These are phyloP conservation scores for Zasmidium citrigriseum DNA, from an alignment of 2,329 filamentous ascomycete species.

Conservation along the genomic window DNA sequence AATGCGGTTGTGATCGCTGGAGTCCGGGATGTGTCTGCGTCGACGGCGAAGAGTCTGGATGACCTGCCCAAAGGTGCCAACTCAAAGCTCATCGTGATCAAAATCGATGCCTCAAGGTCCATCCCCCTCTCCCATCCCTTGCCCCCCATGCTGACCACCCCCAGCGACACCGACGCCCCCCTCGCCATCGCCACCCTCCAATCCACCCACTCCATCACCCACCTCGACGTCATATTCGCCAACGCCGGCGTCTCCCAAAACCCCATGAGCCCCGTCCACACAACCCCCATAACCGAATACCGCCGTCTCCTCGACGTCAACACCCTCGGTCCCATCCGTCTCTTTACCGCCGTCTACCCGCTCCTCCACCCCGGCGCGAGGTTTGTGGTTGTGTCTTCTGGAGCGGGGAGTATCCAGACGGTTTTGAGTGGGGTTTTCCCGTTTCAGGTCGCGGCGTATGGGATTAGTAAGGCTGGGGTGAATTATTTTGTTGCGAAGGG, in stretches of 20 bases:
- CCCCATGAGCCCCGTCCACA: not conserved
- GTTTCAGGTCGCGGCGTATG: constrained; percentile 1
- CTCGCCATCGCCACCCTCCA: not conserved
- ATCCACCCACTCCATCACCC: constrained; percentile 2
- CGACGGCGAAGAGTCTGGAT: constrained; percentile 3
- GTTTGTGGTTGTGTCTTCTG: not conserved
- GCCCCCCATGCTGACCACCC: not conserved
- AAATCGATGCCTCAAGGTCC: constrained; percentile 2
- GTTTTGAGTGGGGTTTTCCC: not conserved
- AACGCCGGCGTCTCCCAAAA: constrained; percentile 5
- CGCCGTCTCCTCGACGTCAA: constrained; percentile 6
- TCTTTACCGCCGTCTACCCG: constrained; percentile 4
- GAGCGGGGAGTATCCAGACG: not conserved
- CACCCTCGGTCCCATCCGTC: constrained; percentile 6
- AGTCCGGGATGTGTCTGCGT: constrained; percentile 5
- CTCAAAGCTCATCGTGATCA: not conserved
- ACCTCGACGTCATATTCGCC: constrained; percentile 11
- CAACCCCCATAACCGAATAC: not conserved
- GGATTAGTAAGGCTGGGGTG: constrained; percentile 10
- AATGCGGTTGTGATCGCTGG: constrained; percentile 12
- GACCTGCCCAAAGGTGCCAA: constrained; percentile 1
- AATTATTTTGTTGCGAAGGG: not conserved
- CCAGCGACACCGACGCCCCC: not conserved
- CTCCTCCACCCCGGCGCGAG: not conserved
- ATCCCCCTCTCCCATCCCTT: not conserved